Percentiles rank a stretch among this genome's conserved stretches.
These are phyloP conservation scores for Nemania sp. DNA, from an alignment of 2,329 filamentous ascomycete species.

Conservation along the genomic window DNA sequence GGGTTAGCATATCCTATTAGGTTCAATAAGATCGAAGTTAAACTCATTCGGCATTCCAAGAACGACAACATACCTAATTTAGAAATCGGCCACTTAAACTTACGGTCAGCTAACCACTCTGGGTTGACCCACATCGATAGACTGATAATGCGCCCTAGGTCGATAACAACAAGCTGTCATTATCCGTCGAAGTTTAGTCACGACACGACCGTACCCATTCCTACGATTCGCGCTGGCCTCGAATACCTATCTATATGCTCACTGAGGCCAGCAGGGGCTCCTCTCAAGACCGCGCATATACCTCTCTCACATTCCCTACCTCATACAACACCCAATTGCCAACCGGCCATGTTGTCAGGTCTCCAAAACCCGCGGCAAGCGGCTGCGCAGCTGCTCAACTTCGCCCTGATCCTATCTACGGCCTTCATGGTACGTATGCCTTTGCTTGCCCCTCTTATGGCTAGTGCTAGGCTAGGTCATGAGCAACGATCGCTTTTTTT, in stretches of 20 bases:
- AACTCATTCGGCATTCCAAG: too few species aligned
- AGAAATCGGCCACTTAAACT: too few species aligned
- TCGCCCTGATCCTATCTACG: slow-evolving; percentile 88
- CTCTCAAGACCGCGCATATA: neutral
- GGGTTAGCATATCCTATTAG: too few species aligned
- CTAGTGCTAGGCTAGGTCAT: slow-evolving; percentile 6
- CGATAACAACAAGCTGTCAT: slow-evolving; percentile 30
- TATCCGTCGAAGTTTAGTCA: neutral
- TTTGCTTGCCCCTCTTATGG: neutral
- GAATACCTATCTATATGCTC: neutral
- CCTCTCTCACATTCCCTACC: neutral
- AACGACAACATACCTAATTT: too few species aligned
- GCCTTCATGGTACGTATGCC: slow-evolving; percentile 80
- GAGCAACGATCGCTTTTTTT: neutral
- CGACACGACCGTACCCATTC: neutral
- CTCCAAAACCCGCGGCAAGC: slow-evolving; percentile 83
- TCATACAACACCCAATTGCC: neutral
- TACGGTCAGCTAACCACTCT: too few species aligned
- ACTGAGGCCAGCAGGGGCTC: slow-evolving; percentile 39
- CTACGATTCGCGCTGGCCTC: slow-evolving; percentile 24
- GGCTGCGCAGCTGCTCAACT: slow-evolving; percentile 86
- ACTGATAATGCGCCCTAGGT: neutral
- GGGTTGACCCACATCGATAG: too few species aligned
- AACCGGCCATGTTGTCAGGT: slow-evolving; percentile 71
- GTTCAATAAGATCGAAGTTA: too few species aligned